Evolutionary conservation across 1,139 yeast genomes (phyloP).

Genomic region (Casaregolazyma lundiana): DNA sequence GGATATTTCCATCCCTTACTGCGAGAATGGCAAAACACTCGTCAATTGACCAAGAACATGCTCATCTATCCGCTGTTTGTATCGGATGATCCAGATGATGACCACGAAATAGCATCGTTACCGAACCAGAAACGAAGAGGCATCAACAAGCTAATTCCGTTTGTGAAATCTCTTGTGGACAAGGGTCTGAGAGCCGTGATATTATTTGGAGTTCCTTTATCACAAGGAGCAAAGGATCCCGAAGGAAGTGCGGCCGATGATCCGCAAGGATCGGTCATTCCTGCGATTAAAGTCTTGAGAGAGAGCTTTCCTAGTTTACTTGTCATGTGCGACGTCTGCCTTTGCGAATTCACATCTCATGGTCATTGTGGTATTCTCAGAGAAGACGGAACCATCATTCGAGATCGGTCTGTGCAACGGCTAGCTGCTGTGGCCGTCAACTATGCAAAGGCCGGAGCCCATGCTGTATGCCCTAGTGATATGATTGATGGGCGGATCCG

Average conservation of each 20-base stretch:
- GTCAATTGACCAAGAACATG: slow-evolving; percentile 79
- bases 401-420: slow-evolving; percentile 71
- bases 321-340: slow-evolving; percentile 90
- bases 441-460: slow-evolving; percentile 93
- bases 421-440: slow-evolving; percentile 93
- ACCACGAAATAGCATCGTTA: slow-evolving; percentile 62
- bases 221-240: slow-evolving; percentile 69
- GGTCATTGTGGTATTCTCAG: slow-evolving; percentile 94
- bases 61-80: slow-evolving; percentile 90
- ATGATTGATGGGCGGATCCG: slow-evolving; percentile 95
- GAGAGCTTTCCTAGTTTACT: slow-evolving; percentile 72
- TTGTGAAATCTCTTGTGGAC: slow-evolving; percentile 59
- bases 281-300: slow-evolving; percentile 61
- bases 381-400: slow-evolving; percentile 79
- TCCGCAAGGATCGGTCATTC: slow-evolving; percentile 92
- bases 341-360: slow-evolving; percentile 93
- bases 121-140: slow-evolving; percentile 92
- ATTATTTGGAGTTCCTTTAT: slow-evolving; percentile 85
- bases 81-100: slow-evolving; percentile 79
- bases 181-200: slow-evolving; percentile 87
- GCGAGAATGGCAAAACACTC: slow-evolving; percentile 86
- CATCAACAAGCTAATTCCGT: slow-evolving; percentile 69
- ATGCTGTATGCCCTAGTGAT: slow-evolving; percentile 95
- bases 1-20: slow-evolving; percentile 90
- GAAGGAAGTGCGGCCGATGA: slow-evolving; percentile 92